Base-by-base conservation (phyloP, 345 rosid species). In the Firmiana major region DNA sequence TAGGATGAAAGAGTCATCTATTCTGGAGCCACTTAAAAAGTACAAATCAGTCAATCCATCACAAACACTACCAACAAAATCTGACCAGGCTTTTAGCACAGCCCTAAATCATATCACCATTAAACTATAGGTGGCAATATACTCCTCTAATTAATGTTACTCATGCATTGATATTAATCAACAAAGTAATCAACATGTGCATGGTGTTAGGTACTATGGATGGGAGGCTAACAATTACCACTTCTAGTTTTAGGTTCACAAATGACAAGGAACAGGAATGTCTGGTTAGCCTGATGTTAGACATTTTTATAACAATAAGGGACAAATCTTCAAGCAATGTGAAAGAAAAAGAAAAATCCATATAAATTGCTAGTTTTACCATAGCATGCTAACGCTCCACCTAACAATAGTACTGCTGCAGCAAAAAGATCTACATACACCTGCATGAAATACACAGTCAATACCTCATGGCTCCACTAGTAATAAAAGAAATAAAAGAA, bases 351-450 rank as follows among this genome's bases (percentile, higher is more conserved):
- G 26, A 9, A 40, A 64, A 64, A 64, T 19, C 5, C 3, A 59
- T 60, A 53, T 36, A 28, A 74, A 72, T 63, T 68, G 26, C 43
- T 67, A 81, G 43, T 36, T 74, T 87, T 68, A 90, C 94, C 94
- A 58, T 90, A 90, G 72, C 81, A 86, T 73, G 88, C 89, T 75
- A 90, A 79, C 36, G 90, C 87, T 73, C 83, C 87, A 75, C 94
- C 94, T 60, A 89, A 79, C 51, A 82, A 21, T 24, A 90, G 79
- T 59, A 81, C 77, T 15, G 84, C 87, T 16, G 76, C 46, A 17
- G 92, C 84, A 80, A 86, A 76, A 38, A 84, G 46, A 77, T 83
- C 83, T 60, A 84, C 75, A 81, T 88, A 88, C 6, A 88, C 82
- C 94, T 90, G 90, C 83, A 80, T 5, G 16, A 73, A 59, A 81